These are phyloP conservation scores for Lentithecium fluviatile DNA, from an alignment of 495 filamentous ascomycete species.

Conservation along the genomic window DNA sequence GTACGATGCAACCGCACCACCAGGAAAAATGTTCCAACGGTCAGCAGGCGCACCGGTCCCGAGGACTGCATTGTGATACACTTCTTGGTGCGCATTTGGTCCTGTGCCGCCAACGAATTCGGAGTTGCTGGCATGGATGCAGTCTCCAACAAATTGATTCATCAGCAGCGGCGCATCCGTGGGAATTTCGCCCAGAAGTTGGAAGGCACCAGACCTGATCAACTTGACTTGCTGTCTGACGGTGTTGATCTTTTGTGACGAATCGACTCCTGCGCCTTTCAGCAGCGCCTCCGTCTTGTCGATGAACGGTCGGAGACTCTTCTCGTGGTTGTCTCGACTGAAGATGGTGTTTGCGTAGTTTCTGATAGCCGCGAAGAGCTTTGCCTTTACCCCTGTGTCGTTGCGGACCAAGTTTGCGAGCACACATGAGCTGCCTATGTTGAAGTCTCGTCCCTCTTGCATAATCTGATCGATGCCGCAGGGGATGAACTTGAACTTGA, in stretches of 20 bases:
- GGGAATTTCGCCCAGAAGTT: slow-evolving; percentile 11
- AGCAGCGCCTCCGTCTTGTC: slow-evolving; percentile 12
- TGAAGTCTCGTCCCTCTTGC: slow-evolving; percentile 4
- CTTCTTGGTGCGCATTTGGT: background rate
- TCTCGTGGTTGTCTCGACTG: slow-evolving; percentile 3
- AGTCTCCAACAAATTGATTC: background rate
- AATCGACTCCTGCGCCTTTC: slow-evolving; percentile 2
- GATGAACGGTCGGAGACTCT: slow-evolving; percentile 4
- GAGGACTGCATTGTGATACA: no score
- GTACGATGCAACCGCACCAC: no score
- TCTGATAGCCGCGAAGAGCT: slow-evolving; percentile 1
- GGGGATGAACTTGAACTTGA: slow-evolving; percentile 20
- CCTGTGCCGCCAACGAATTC: background rate
- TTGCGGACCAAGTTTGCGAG: background rate
- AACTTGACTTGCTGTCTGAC: slow-evolving; percentile 20
- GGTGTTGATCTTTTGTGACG: background rate
- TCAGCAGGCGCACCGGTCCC: no score
- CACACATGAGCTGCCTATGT: background rate
- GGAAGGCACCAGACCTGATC: slow-evolving; percentile 6
- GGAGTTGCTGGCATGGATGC: slow-evolving; percentile 2
- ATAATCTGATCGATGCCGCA: slow-evolving; percentile 20
- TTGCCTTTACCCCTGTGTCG: background rate
- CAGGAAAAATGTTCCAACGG: no score
- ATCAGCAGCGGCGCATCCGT: background rate
- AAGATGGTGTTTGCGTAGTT: slow-evolving; percentile 14